Base-by-base conservation (phyloP, 495 filamentous ascomycete species). In the Penicillium desertorum region DNA sequence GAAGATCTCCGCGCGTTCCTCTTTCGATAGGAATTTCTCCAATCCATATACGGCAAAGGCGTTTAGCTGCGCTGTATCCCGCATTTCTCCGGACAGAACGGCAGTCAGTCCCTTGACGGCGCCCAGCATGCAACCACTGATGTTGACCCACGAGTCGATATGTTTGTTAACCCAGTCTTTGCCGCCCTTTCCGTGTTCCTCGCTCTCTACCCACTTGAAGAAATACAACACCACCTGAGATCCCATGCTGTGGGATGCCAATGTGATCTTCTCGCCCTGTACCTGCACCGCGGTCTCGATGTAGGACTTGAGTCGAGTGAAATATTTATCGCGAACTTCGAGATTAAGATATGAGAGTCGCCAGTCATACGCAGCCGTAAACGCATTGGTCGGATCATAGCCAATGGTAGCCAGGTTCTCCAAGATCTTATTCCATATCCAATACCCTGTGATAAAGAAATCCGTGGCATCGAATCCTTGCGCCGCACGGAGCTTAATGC, bases 381-480 rank as follows among this genome's bases (percentile, higher is more conserved):
- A 97, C 2, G 92, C 91, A 69, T 95, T 97, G 14, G 89, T 94
- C 14, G 94, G 92, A 63, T 98, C 95, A 72, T 98, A 98, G 19
- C 94, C 95, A 57, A 98, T 88, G 2, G 88, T 92, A 1, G 94
- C 94, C 48, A 98, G 76, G 64, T 98, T 98, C 67, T 98, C 93
- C 25, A 98, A 73, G 51, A 98, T 96, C 74, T 98, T 98, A 64
- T 88, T 96, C 94, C 95, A 98, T 58, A 98, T 97, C 94, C 94
- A 98, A 71, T 98, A 98, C 9, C 87, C 87, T 29, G 83, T 82
- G 60, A 81, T 81, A 65, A 81, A 82, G 68, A 98, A 97, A 76
- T 98, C 94, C n/a, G 94, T 91, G 8, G 94, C 95, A 71, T 98
- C 94, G 67, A 98, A 98, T 4, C 94, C 94, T 71, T 98, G 95